Percentiles rank a stretch among this genome's conserved stretches.
These are phyloP conservation scores for Xylaria sp. DNA, from an alignment of 2,329 filamentous ascomycete genomes.

Conservation along the genomic window DNA sequence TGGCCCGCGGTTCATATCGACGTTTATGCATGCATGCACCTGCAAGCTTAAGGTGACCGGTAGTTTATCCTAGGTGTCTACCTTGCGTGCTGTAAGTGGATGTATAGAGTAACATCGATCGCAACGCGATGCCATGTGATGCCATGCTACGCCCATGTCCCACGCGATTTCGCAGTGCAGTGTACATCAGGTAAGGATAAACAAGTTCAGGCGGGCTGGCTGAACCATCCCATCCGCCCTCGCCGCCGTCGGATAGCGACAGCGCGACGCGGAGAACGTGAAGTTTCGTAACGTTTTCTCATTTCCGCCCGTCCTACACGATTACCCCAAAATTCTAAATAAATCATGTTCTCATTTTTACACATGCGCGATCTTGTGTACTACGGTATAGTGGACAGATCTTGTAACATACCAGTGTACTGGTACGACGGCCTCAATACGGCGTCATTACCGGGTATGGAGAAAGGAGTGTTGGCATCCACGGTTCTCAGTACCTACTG, in stretches of 20 bases:
- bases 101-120: conserved; percentile 5
- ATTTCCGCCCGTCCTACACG: conserved; percentile 2
- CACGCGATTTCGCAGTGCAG: not conserved
- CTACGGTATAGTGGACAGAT: not conserved
- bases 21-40: conserved; percentile 15
- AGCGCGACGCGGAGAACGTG: conserved; percentile 20
- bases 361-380: not conserved
- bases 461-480: not conserved
- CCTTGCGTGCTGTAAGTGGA: too few relatives aligned
- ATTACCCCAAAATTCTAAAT: conserved; percentile 6
- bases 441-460: conserved; percentile 10
- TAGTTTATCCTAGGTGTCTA: not conserved
- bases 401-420: not conserved
- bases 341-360: not conserved
- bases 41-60: not conserved
- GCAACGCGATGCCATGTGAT: conserved; percentile 20
- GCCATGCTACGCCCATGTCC: conserved; percentile 22
- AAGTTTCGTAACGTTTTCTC: not conserved
- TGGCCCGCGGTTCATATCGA: conserved; percentile 23
- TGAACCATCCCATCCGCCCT: not conserved
- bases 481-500: not conserved
- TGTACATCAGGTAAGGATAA: too few relatives aligned
- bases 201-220: not conserved
- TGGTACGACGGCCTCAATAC: conserved; percentile 3
- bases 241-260: conserved; percentile 26